phyloP scores from a whole-genome alignment of 2,329 filamentous ascomycete genomes.

The Penicillium olsonii region DNA sequence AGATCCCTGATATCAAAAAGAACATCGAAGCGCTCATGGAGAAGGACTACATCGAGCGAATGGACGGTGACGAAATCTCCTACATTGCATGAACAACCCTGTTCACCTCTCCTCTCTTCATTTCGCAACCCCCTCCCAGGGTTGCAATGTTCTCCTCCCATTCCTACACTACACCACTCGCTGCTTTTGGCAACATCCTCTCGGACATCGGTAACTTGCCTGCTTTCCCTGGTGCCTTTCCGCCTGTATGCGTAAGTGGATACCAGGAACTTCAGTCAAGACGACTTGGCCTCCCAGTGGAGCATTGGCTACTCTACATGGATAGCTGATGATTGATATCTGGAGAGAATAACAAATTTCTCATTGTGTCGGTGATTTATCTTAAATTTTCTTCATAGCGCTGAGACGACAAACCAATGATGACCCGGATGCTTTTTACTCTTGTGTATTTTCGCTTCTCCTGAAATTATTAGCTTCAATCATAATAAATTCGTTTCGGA shows the following conservation, averaged over 20 bases:
- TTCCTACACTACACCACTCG: not conserved
- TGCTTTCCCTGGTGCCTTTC: too few species aligned
- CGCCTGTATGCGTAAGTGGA: too few species aligned
- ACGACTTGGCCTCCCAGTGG: not conserved
- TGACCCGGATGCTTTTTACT: conserved; percentile 20
- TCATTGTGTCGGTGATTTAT: conserved; percentile 20
- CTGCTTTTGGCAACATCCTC: not conserved
- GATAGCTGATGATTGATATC: conserved; percentile 2
- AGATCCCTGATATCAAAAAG: conserved; percentile 96
- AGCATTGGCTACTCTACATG: not conserved
- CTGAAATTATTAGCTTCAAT: not conserved
- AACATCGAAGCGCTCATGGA: conserved; percentile 98
- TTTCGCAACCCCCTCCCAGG: conserved; percentile 7
- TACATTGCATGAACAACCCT: conserved; percentile 73
- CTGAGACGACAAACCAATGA: conserved; percentile 31
- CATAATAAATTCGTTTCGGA: not conserved
- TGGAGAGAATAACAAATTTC: conserved; percentile 14
- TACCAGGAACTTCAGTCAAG: not conserved
- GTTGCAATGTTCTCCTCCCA: conserved; percentile 12
- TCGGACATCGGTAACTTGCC: not conserved
- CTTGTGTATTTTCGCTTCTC: not conserved
- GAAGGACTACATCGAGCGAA: conserved; percentile 96
- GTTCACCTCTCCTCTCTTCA: not conserved
- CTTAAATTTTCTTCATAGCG: conserved; percentile 29
- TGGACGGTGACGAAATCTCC: conserved; percentile 91